Conservation (phyloP, 108 stramenopile genomes). For the Cyclotella atomus region DNA sequence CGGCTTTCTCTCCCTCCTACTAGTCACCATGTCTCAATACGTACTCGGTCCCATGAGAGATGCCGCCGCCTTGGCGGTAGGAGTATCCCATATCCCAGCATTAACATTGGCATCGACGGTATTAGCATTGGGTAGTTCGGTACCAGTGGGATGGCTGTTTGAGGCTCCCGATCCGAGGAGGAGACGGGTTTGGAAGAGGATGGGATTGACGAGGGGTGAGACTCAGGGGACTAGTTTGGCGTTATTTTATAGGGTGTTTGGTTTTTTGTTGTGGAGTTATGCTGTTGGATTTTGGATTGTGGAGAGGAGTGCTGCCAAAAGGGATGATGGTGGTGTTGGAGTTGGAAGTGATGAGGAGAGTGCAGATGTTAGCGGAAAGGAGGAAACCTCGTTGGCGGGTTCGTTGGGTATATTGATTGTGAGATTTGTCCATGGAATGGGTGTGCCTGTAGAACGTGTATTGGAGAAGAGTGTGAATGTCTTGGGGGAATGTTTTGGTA, state of each 20-base stretch:
- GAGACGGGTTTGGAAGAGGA: constrained; percentile 71
- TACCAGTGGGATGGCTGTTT: constrained; percentile 92
- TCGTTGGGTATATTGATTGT: constrained; percentile 24
- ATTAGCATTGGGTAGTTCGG: constrained; percentile 74
- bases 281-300: constrained; percentile 65
- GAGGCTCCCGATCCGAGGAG: constrained; percentile 88
- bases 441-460: constrained; percentile 20
- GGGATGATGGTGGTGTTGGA: constrained; percentile 3
- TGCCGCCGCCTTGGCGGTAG: constrained; percentile 82
- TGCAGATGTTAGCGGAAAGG: not conserved
- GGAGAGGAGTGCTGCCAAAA: constrained; percentile 24
- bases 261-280: constrained; percentile 66
- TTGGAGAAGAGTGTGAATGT: not conserved
- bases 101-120: constrained; percentile 75
- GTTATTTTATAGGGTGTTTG: constrained; percentile 87
- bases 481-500: constrained; percentile 1
- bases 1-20: constrained; percentile 73
- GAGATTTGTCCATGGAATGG: constrained; percentile 11
- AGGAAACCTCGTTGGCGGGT: constrained; percentile 16
- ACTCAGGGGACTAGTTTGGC: constrained; percentile 88
- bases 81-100: constrained; percentile 76
- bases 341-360: not conserved
- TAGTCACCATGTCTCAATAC: constrained; percentile 77
- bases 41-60: constrained; percentile 87
- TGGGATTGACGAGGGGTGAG: constrained; percentile 90